Evolutionary conservation across 257 asterid genomes (phyloP).

Genomic region (Lycium barbarum): DNA sequence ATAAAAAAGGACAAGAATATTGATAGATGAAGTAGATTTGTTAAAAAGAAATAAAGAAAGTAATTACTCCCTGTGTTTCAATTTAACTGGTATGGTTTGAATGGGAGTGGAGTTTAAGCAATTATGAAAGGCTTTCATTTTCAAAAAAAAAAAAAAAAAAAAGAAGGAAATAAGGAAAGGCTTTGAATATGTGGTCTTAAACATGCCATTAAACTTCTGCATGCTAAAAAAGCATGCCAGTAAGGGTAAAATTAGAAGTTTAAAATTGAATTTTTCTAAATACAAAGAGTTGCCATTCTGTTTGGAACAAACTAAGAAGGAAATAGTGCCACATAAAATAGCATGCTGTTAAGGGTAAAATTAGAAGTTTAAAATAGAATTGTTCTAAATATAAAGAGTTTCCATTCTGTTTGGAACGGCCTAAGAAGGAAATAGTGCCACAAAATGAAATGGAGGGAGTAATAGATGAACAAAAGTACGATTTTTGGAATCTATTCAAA

Average conservation of each 20-base stretch:
- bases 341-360: neutral
- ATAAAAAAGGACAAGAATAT: neutral
- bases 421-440: conserved; percentile 13
- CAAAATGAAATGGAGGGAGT: neutral
- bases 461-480: neutral
- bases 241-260: neutral
- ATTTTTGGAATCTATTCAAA: neutral
- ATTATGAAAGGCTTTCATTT: neutral
- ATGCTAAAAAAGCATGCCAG: neutral
- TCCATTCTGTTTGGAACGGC: neutral
- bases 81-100: neutral
- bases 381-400: neutral
- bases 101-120: neutral
- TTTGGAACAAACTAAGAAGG: neutral
- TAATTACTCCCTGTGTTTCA: conserved; percentile 2
- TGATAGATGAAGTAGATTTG: conserved; percentile 17
- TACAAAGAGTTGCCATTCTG: neutral
- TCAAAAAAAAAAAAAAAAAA: no score
- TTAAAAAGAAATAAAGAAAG: neutral
- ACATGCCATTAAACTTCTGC: neutral
- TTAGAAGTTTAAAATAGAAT: neutral
- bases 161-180: no score
- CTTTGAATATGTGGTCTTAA: conserved; percentile 4
- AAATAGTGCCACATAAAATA: conserved; percentile 12
- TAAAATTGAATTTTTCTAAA: neutral